These are phyloP conservation scores for Marasmius fiardii DNA, from an alignment of 1,284 basidiomycete species.

Conservation along the genomic window DNA sequence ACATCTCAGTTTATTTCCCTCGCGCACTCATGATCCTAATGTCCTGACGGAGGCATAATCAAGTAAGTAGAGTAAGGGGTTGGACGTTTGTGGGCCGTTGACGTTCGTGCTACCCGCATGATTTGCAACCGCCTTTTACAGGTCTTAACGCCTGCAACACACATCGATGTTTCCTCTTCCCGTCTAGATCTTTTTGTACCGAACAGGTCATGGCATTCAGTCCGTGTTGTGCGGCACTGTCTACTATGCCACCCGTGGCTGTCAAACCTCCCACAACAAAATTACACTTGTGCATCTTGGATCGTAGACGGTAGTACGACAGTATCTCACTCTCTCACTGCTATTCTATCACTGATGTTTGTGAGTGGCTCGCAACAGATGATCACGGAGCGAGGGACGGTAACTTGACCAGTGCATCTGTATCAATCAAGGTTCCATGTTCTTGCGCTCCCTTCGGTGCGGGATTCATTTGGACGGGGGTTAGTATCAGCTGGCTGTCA, in stretches of 20 bases:
- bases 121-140: no score
- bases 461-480: not conserved
- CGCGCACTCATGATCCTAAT: no score
- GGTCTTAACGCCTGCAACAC: no score
- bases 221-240: not conserved
- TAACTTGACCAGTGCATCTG: not conserved
- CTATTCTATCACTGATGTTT: not conserved
- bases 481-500: no score
- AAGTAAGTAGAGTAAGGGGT: no score
- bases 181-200: no score
- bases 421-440: not conserved
- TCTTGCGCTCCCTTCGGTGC: not conserved
- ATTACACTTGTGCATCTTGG: not conserved
- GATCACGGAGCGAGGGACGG: not conserved
- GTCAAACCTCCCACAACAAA: not conserved
- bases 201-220: no score
- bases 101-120: no score
- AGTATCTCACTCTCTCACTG: not conserved
- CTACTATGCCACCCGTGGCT: not conserved
- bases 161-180: no score
- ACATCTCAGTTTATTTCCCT: no score
- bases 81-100: no score
- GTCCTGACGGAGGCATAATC: no score
- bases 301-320: not conserved
- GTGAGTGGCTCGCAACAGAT: not conserved